A percentile compares a stretch with the other conserved stretches of the same genome.
These are phyloP conservation scores for Neoboletus subvelutipes DNA, from an alignment of 768 basidiomycete genomes.

Conservation along the genomic window DNA sequence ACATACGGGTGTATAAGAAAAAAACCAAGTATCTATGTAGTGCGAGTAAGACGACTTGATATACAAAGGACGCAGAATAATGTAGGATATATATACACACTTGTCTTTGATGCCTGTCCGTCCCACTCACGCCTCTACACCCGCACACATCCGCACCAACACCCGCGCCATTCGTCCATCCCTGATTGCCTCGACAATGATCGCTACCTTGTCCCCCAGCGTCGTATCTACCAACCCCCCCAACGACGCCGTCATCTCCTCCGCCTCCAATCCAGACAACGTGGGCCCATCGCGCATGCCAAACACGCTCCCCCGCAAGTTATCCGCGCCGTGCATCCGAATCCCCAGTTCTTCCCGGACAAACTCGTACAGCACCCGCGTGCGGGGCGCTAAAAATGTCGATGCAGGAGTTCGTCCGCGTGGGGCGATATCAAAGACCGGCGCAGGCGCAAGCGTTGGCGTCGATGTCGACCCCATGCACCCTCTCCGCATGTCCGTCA, in stretches of 20 bases:
- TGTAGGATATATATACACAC: background rate
- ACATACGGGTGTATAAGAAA: background rate
- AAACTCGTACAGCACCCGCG: conserved; percentile 73
- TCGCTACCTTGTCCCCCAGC: conserved; percentile 66
- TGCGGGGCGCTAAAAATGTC: conserved; percentile 48
- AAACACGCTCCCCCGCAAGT: conserved; percentile 56
- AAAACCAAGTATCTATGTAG: too few relatives aligned
- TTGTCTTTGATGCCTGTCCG: background rate
- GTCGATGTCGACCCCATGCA: conserved; percentile 5
- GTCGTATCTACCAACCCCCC: conserved; percentile 43
- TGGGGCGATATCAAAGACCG: conserved; percentile 44
- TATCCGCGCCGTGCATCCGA: conserved; percentile 77
- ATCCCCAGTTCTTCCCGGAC: conserved; percentile 72
- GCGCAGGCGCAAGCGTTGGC: conserved; percentile 18
- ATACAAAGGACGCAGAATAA: background rate
- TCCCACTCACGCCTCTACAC: conserved; percentile 14
- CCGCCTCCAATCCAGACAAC: conserved; percentile 44
- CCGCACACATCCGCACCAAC: conserved; percentile 52
- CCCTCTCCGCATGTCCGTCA: conserved; percentile 20
- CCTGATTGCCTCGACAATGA: conserved; percentile 78
- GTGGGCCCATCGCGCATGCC: conserved; percentile 41
- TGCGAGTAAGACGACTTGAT: background rate
- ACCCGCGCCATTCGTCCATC: conserved; percentile 65
- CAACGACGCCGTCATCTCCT: conserved; percentile 35
- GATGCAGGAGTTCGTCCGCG: conserved; percentile 67